These are phyloP conservation scores for Magnolia changhungtana DNA, from an alignment of 164 flowering plant genomes.

Conservation along the genomic window DNA sequence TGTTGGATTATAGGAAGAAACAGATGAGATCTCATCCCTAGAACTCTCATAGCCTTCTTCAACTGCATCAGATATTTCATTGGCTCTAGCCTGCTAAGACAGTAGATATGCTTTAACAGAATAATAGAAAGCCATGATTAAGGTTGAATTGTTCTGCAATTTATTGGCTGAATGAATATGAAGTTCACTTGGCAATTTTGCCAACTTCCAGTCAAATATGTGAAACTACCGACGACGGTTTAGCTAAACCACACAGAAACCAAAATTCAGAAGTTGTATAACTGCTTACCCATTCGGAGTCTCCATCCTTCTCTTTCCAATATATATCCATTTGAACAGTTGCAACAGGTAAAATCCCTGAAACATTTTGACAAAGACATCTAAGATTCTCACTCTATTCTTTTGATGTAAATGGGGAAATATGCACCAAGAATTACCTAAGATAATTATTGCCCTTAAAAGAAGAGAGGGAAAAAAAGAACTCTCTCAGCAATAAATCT, in stretches of 20 bases:
- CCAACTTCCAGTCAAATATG: neutral
- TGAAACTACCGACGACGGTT: too few relatives aligned
- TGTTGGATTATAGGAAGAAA: slow-evolving; percentile 74
- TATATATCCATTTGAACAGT: slow-evolving; percentile 57
- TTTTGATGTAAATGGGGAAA: neutral
- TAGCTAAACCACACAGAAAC: neutral
- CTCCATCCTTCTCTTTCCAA: slow-evolving; percentile 87
- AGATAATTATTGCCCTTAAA: neutral
- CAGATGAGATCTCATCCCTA: slow-evolving; percentile 82
- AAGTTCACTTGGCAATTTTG: neutral
- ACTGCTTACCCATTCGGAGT: slow-evolving; percentile 78
- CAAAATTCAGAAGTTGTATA: neutral
- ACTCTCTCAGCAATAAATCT: too few relatives aligned
- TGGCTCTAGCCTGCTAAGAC: slow-evolving; percentile 58
- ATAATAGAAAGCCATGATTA: neutral
- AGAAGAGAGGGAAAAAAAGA: too few relatives aligned
- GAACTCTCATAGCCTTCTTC: slow-evolving; percentile 96
- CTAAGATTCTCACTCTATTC: neutral
- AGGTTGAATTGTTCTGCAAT: neutral
- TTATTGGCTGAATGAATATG: slow-evolving; percentile 7
- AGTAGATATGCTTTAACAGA: neutral
- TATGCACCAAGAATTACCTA: neutral
- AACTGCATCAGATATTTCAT: slow-evolving; percentile 64
- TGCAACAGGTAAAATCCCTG: slow-evolving; percentile 65
- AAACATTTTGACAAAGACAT: slow-evolving; percentile 11